phyloP scores from a whole-genome alignment of 2,329 filamentous ascomycete genomes.

The Alternaria consortialis region DNA sequence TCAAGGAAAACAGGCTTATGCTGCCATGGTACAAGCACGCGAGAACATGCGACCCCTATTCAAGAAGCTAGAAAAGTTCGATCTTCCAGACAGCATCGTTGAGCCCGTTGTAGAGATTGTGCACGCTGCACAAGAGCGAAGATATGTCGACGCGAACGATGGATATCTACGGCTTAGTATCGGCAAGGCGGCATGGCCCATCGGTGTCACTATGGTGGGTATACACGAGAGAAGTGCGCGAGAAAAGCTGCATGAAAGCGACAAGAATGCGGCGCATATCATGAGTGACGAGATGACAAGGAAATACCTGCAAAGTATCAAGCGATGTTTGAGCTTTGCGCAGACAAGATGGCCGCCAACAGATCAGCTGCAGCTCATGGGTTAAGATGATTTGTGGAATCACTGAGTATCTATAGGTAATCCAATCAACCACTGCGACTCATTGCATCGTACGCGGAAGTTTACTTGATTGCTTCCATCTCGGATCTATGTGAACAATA shows the following conservation, averaged over 20 bases:
- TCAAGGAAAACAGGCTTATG: constrained; percentile 81
- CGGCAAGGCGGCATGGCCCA: constrained; percentile 97
- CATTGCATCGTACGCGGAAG: neutral
- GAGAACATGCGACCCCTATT: constrained; percentile 92
- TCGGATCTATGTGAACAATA: too few species aligned
- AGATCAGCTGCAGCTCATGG: constrained; percentile 94
- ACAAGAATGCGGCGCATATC: constrained; percentile 85
- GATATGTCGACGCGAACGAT: constrained; percentile 96
- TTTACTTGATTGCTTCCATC: neutral
- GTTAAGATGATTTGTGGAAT: constrained; percentile 57
- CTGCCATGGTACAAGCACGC: constrained; percentile 84
- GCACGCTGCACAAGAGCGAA: constrained; percentile 83
- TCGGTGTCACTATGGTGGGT: constrained; percentile 99
- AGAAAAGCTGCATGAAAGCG: constrained; percentile 88
- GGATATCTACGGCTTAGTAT: constrained; percentile 93
- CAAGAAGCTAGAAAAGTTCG: constrained; percentile 82
- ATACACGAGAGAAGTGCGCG: constrained; percentile 96
- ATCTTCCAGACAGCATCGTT: constrained; percentile 80
- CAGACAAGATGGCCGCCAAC: constrained; percentile 96
- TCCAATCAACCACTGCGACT: neutral
- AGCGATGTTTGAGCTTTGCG: constrained; percentile 93
- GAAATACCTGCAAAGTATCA: constrained; percentile 97
- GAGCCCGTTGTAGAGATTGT: constrained; percentile 91
- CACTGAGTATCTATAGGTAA: neutral
- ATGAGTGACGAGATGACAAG: constrained; percentile 96